These are phyloP conservation scores for Gaeumannomyces sp. DNA, from an alignment of 2,329 filamentous ascomycete species.

Conservation along the genomic window DNA sequence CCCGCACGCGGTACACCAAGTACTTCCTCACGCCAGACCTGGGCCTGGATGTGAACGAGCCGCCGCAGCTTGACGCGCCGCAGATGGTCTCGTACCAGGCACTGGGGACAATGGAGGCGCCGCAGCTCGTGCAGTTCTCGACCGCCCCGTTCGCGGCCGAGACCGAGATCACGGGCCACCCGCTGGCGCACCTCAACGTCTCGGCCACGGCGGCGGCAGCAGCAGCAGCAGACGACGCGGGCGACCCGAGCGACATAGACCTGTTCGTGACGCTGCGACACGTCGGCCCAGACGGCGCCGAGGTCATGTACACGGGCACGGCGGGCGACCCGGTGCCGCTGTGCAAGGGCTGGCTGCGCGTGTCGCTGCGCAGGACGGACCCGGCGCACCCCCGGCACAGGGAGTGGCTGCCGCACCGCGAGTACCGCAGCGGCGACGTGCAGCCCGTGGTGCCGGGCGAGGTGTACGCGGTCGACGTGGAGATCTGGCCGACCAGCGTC, in stretches of 20 bases:
- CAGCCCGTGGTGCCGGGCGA: conserved; percentile 46
- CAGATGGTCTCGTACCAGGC: conserved; percentile 51
- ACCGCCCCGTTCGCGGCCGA: conserved; percentile 53
- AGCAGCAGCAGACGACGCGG: conserved; percentile 17
- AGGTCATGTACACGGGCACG: conserved; percentile 60
- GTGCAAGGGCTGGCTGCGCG: conserved; percentile 58
- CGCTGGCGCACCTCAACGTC: conserved; percentile 58
- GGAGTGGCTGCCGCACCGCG: conserved; percentile 48
- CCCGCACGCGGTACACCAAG: conserved; percentile 56
- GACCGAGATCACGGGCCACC: conserved; percentile 64
- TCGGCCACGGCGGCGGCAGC: conserved; percentile 43
- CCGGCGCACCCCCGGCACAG: conserved; percentile 43
- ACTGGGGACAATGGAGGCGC: conserved; percentile 48
- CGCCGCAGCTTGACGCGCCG: not conserved
- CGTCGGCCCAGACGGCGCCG: conserved; percentile 45
- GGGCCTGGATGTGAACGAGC: conserved; percentile 23
- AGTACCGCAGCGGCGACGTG: conserved; percentile 52
- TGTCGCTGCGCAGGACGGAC: conserved; percentile 49
- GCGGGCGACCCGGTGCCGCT: conserved; percentile 58
- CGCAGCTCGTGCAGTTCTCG: conserved; percentile 45
- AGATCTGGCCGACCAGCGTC: conserved; percentile 60
- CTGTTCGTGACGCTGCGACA: conserved; percentile 58
- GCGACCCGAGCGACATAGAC: conserved; percentile 47
- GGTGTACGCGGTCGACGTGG: conserved; percentile 54
- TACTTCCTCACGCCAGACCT: conserved; percentile 50